Conservation (phyloP, 192 early-diverging fungal species). For the Kappamyces sp. region DNA sequence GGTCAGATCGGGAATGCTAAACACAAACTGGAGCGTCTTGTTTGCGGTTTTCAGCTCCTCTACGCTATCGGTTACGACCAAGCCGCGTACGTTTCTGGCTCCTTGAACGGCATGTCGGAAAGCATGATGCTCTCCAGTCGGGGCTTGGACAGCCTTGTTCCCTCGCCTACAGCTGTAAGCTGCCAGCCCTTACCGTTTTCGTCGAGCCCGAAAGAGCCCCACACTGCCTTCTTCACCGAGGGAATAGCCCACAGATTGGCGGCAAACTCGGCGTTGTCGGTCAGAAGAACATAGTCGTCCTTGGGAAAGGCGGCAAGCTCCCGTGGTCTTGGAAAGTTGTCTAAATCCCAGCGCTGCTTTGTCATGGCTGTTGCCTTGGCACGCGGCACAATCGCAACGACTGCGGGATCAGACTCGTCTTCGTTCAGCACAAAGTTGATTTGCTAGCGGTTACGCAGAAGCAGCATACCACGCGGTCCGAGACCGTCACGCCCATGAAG, state of each 20-base stretch:
- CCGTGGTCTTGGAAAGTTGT: constrained; percentile 32
- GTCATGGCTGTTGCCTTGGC: constrained; percentile 46
- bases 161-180: not conserved
- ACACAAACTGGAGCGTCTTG: constrained; percentile 26
- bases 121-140: constrained; percentile 56
- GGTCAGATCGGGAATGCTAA: constrained; percentile 29
- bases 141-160: constrained; percentile 22
- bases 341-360: constrained; percentile 61
- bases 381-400: constrained; percentile 65
- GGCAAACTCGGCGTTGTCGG: constrained; percentile 54
- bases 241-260: constrained; percentile 41
- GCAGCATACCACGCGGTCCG: constrained; percentile 30
- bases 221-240: constrained; percentile 35
- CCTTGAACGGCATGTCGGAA: constrained; percentile 50
- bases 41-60: constrained; percentile 39
- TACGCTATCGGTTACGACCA: constrained; percentile 23
- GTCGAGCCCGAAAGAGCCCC: constrained; percentile 35
- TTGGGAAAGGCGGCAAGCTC: constrained; percentile 34
- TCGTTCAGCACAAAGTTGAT: constrained; percentile 32
- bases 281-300: constrained; percentile 40
- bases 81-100: constrained; percentile 45
- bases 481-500: constrained; percentile 9
- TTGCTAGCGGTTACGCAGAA: constrained; percentile 36
- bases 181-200: constrained; percentile 17
- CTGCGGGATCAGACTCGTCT: constrained; percentile 43